Evolutionary conservation across 1,284 basidiomycete species (phyloP), one percentile per base, ranked within the genome.

Genomic region (Marasmius tenuissimus): DNA sequence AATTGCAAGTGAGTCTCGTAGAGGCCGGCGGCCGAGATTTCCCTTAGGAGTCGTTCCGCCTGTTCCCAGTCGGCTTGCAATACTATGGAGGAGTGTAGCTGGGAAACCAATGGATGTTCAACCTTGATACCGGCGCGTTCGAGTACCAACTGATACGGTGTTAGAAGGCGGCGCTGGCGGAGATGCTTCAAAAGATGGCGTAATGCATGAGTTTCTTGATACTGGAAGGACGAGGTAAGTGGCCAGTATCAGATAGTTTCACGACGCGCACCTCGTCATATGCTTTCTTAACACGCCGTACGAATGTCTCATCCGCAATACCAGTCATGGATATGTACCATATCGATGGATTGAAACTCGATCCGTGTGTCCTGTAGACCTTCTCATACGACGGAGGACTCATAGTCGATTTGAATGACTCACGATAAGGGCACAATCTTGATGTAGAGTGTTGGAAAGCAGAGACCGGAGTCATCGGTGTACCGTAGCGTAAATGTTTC

Each of bases 101-200:
- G 73, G 0, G 89, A 88, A 52, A 93, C 72, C 16, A 89, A 78
- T 1, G 92, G 89, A 64, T 93, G 88, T 69, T 94, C 93, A 16
- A 89, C 75, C 59, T 81, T 79, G 8, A 88, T 71, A 12, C 81
- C 80, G 4, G 86, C 81, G 38, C 84, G 82, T 16, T 81, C 72
- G 34, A 91, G 76, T 57, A 93, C 85, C 33, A 82, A 74, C 55
- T 83, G 78, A 69, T 85, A 92, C 1, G 91, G 85, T 0, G 86
- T 81, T 45, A 92, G 77, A 57, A 93, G 82, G 16, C 90, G 86
- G 38, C 89, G 83, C 71, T 91, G 86, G 51, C 93, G 86, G 40
- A 94, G 84, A 68, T 93, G 88, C 68, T 93, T 94, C 60, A 94
- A 81, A 33, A 93, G 82, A 66, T 90, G 86, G 38, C 86, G 82